Percentiles rank a stretch among this genome's conserved stretches.
phyloP scores from a whole-genome alignment of 768 basidiomycete genomes.

The Leucocoprinus leucothites region DNA sequence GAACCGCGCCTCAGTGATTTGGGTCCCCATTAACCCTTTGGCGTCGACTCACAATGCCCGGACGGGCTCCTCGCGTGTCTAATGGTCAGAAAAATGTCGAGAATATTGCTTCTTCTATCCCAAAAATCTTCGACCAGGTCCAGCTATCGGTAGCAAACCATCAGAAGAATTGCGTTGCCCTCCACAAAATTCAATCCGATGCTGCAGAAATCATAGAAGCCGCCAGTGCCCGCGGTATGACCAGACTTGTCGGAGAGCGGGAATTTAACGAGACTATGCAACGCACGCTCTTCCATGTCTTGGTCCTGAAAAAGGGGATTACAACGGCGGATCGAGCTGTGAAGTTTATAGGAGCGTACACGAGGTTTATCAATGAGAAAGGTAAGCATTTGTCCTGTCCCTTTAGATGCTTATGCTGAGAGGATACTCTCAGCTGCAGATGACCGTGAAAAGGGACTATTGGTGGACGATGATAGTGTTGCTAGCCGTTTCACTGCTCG shows the following conservation, averaged over 20 bases:
- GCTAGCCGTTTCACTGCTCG: slow-evolving; percentile 65
- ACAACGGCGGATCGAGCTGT: slow-evolving; percentile 70
- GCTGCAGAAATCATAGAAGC: slow-evolving; percentile 52
- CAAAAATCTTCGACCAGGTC: slow-evolving; percentile 77
- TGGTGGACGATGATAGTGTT: slow-evolving; percentile 36
- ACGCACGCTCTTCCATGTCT: slow-evolving; percentile 52
- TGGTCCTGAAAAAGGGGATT: slow-evolving; percentile 80
- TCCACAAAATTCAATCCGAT: slow-evolving; percentile 75
- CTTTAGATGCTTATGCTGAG: no score
- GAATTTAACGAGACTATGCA: slow-evolving; percentile 69
- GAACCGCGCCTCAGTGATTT: background rate
- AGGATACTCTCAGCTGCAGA: slow-evolving; percentile 37
- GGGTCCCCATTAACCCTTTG: slow-evolving; percentile 2
- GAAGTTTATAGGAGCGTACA: slow-evolving; percentile 81
- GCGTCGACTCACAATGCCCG: slow-evolving; percentile 1
- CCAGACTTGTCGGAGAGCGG: slow-evolving; percentile 70
- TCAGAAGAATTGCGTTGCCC: slow-evolving; percentile 81
- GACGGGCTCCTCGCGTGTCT: background rate
- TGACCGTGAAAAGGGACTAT: slow-evolving; percentile 28
- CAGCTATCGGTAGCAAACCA: slow-evolving; percentile 77
- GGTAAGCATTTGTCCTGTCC: slow-evolving; percentile 38
- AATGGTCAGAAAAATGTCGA: slow-evolving; percentile 1
- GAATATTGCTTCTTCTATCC: slow-evolving; percentile 16
- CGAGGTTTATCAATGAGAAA: slow-evolving; percentile 72
- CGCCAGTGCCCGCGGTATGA: slow-evolving; percentile 39